Evolutionary conservation across 1,139 yeast genomes (phyloP), one percentile per base, ranked within the genome.

Genomic region (Arxiozyma telluris): DNA sequence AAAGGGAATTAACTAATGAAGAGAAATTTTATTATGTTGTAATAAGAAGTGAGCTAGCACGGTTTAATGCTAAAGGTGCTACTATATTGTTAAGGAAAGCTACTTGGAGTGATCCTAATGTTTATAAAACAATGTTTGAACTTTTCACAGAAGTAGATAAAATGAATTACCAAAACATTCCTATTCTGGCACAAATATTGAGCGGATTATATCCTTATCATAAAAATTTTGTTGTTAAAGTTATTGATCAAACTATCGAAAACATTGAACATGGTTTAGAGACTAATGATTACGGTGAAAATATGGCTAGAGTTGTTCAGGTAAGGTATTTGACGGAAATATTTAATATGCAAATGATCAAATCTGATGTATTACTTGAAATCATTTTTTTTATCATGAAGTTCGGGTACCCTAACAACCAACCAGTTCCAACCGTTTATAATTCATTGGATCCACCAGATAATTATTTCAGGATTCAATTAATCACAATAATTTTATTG

Each of bases 391-490:
- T 77, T 58, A 75, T 87, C 17, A 56, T 89, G 3, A 80, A 84
- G 42, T 80, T 73, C 66, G 96, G 96, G 0, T 85, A 88, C 70
- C 78, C 81, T 0, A 75, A 77, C 54, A 83, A 81, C 54, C 79
- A 77, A 57, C 91, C 94, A 0, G 72, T 72, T 21, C 83, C 83
- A 0, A 56, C 54, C 25, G 50, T 55, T 18, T 49, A 59, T 6
- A 70, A 74, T 22, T 75, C 75, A 20, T 54, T 77, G 23, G 97
- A 90, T 69, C 73, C 73, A 12, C 83, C 84, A 0, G 78, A 82
- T 61, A 84, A 87, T 61, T 87, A 83, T 64, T 88, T 89, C 67
- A 76, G 96, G 57, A 73, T 89, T 38, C 82, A 83, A 49, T 68
- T 90, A 63, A 69, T 79, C 15, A 66, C 78, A 30, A 66, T 75